These are phyloP conservation scores for Fusarium paranaense DNA, from an alignment of 2,329 filamentous ascomycete species.

Conservation along the genomic window DNA sequence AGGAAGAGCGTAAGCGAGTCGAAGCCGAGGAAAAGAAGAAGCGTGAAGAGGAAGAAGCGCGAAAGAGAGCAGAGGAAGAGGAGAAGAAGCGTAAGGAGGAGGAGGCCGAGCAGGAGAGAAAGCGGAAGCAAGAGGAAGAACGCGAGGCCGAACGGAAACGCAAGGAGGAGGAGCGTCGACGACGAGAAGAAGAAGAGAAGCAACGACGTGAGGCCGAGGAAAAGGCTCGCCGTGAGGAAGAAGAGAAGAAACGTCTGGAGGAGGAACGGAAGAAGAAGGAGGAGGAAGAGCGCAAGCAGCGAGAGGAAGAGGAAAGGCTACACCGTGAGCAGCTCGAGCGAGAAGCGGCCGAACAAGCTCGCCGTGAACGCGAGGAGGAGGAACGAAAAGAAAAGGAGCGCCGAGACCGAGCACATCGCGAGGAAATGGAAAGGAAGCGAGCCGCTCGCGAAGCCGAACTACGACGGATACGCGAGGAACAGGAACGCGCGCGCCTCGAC, in stretches of 20 bases:
- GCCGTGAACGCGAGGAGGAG: slow-evolving; percentile 63
- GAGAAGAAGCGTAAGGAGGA: slow-evolving; percentile 50
- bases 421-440: slow-evolving; percentile 61
- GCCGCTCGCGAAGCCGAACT: slow-evolving; percentile 64
- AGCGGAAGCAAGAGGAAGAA: slow-evolving; percentile 46
- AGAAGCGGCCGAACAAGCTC: slow-evolving; percentile 62
- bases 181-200: slow-evolving; percentile 51
- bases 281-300: slow-evolving; percentile 52
- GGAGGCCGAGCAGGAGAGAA: slow-evolving; percentile 46
- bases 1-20: slow-evolving; percentile 47
- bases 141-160: slow-evolving; percentile 51
- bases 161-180: slow-evolving; percentile 51
- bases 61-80: slow-evolving; percentile 48
- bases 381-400: slow-evolving; percentile 64
- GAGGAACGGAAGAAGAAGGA: slow-evolving; percentile 55
- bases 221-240: slow-evolving; percentile 51
- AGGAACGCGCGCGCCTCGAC: slow-evolving; percentile 65
- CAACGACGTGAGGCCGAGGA: slow-evolving; percentile 53
- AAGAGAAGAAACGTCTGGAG: slow-evolving; percentile 51
- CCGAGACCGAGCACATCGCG: slow-evolving; percentile 55
- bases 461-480: slow-evolving; percentile 63
- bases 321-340: slow-evolving; percentile 58
- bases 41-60: slow-evolving; percentile 37
- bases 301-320: slow-evolving; percentile 60
- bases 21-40: slow-evolving; percentile 46